Percentiles rank a stretch among this genome's conserved stretches.
These are phyloP conservation scores for Gaillardinia entomophila DNA, from an alignment of 805 yeast genomes.

Conservation along the genomic window DNA sequence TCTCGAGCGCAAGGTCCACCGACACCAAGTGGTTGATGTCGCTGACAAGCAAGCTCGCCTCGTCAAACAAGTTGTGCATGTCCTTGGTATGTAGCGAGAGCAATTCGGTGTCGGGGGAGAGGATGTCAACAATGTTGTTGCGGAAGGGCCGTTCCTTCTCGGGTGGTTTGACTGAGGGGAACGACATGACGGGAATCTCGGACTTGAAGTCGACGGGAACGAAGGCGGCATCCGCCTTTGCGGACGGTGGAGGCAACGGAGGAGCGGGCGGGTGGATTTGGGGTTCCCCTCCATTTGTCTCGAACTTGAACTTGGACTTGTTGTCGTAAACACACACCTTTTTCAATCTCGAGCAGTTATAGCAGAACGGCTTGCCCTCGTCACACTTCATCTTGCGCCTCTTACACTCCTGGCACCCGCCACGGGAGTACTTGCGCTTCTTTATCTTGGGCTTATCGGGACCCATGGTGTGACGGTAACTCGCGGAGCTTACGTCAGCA, in stretches of 20 bases:
- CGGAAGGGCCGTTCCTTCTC: background rate
- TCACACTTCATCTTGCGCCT: conserved; percentile 41
- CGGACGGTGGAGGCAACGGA: conserved; percentile 6
- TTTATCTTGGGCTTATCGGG: conserved; percentile 9
- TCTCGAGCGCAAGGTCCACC: conserved; percentile 4
- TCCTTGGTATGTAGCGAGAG: conserved; percentile 1
- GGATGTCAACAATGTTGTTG: background rate
- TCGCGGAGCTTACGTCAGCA: background rate
- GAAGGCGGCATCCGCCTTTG: conserved; percentile 3
- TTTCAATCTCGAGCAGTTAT: conserved; percentile 20
- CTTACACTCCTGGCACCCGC: conserved; percentile 40
- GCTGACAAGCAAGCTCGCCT: conserved; percentile 27
- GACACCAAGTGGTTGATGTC: conserved; percentile 23
- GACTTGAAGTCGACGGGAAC: conserved; percentile 13
- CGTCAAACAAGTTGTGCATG: conserved; percentile 22
- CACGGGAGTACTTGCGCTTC: conserved; percentile 34
- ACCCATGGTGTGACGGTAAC: too few relatives aligned
- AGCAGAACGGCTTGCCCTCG: conserved; percentile 31
- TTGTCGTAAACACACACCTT: background rate
- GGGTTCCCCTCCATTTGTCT: background rate
- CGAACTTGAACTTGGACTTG: background rate
- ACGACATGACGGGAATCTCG: conserved; percentile 15
- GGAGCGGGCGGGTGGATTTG: background rate
- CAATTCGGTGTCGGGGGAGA: background rate
- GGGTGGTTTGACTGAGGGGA: background rate